Evolutionary conservation across 83 land plant genomes (phyloP).

Genomic region (Diphasiastrum complanatum): DNA sequence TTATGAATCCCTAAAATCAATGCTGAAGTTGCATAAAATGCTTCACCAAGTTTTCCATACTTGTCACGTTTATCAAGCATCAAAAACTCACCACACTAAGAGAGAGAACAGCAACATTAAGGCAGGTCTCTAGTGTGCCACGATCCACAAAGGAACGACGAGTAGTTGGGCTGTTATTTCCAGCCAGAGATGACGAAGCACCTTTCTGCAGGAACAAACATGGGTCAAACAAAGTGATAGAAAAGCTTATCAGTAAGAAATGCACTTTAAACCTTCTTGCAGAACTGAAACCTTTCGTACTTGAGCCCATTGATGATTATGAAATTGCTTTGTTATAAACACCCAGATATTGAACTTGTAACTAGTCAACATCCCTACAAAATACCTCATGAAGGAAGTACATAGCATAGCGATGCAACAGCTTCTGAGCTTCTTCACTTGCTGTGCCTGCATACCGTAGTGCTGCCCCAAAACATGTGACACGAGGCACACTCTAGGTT

Average conservation of each 20-base stretch:
- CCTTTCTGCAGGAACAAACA: conserved; percentile 71
- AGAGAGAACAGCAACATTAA: conserved; percentile 80
- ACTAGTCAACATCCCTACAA: neutral
- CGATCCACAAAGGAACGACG: conserved; percentile 71
- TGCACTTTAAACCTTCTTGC: no score
- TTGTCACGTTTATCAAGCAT: no score
- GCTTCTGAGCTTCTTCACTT: conserved; percentile 75
- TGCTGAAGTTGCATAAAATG: neutral
- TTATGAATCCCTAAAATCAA: no score
- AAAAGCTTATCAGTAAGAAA: no score
- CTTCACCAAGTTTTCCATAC: neutral
- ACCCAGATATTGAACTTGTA: no score
- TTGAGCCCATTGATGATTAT: no score
- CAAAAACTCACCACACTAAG: conserved; percentile 72
- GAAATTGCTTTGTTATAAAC: no score
- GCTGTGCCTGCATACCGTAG: conserved; percentile 91
- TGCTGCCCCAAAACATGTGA: conserved; percentile 43
- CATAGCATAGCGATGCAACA: conserved; percentile 68
- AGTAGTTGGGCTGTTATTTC: conserved; percentile 43
- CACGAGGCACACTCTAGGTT: no score
- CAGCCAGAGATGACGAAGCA: conserved; percentile 42
- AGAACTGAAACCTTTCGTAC: no score
- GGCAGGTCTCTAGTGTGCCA: conserved; percentile 81
- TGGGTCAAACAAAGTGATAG: no score
- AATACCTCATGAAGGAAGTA: conserved; percentile 87